Evolutionary conservation across 2,329 filamentous ascomycete genomes (phyloP).

Genomic region (Zymoseptoria passerinii): DNA sequence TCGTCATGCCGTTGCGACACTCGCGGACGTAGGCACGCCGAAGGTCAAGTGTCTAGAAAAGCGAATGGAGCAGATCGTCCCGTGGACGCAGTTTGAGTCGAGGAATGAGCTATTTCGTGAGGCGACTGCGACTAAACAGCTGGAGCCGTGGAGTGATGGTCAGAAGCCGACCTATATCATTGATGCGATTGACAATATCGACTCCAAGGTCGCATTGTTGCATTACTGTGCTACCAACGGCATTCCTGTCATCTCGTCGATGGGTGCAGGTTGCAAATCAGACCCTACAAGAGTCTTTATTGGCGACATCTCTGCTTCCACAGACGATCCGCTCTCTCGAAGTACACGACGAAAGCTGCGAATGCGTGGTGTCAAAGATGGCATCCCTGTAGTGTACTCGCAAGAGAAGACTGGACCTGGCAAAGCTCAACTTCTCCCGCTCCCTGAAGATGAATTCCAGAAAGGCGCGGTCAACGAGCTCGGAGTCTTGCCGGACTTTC

Average conservation of each 20-base stretch:
- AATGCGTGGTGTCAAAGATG: constrained; percentile 64
- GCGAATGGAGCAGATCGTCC: constrained; percentile 74
- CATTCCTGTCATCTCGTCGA: constrained; percentile 80
- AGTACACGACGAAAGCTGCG: constrained; percentile 75
- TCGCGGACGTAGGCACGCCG: constrained; percentile 84
- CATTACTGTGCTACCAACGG: constrained; percentile 74
- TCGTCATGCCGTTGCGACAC: constrained; percentile 86
- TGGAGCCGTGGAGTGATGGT: constrained; percentile 54
- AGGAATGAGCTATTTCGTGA: constrained; percentile 74
- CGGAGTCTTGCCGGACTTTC: constrained; percentile 82
- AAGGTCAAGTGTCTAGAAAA: constrained; percentile 81
- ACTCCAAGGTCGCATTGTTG: constrained; percentile 85
- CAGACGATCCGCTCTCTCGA: constrained; percentile 80
- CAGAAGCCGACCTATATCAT: constrained; percentile 78
- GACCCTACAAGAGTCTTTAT: constrained; percentile 76
- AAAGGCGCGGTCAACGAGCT: constrained; percentile 83
- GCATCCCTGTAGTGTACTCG: constrained; percentile 87
- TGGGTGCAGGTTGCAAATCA: constrained; percentile 94
- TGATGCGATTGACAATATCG: constrained; percentile 97
- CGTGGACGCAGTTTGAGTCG: constrained; percentile 87
- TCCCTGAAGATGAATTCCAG: constrained; percentile 77
- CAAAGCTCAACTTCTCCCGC: constrained; percentile 79
- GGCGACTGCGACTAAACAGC: constrained; percentile 54
- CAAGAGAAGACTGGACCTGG: constrained; percentile 83
- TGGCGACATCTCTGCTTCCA: constrained; percentile 80